Conservation (phyloP, 306 rosid genomes). For the Rosa chinensis region DNA sequence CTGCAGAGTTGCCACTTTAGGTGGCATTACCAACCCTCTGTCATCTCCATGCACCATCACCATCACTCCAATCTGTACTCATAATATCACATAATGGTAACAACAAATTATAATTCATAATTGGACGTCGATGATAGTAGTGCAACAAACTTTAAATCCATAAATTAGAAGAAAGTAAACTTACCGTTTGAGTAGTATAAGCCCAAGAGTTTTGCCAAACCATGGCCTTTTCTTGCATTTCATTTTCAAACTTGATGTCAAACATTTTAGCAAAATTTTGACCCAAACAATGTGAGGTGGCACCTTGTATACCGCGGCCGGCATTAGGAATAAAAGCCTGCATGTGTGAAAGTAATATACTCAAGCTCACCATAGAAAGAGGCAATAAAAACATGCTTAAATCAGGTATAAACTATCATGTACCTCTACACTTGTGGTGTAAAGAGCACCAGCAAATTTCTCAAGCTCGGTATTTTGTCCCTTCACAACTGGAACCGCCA, state of each 20-base stretch:
- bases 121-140: no score
- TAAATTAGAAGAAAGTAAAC: slow-evolving; percentile 16
- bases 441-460: slow-evolving; percentile 96
- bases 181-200: slow-evolving; percentile 88
- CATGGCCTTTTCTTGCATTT: slow-evolving; percentile 80
- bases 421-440: slow-evolving; percentile 98
- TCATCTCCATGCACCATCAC: slow-evolving; percentile 97
- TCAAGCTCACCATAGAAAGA: background rate
- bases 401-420: background rate
- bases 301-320: slow-evolving; percentile 94
- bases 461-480: slow-evolving; percentile 88
- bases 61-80: slow-evolving; percentile 82
- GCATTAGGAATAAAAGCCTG: slow-evolving; percentile 92
- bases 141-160: no score
- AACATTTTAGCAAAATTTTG: slow-evolving; percentile 97
- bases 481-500: slow-evolving; percentile 89
- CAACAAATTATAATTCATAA: no score
- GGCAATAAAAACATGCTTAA: background rate
- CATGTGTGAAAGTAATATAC: slow-evolving; percentile 12
- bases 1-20: slow-evolving; percentile 85
- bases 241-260: slow-evolving; percentile 87
- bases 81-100: no score
- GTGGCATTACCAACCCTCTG: slow-evolving; percentile 91
- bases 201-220: slow-evolving; percentile 99
- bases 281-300: slow-evolving; percentile 96